Evolutionary conservation across 1,284 basidiomycete species (phyloP).

Genomic region (Tylopilus sp.): DNA sequence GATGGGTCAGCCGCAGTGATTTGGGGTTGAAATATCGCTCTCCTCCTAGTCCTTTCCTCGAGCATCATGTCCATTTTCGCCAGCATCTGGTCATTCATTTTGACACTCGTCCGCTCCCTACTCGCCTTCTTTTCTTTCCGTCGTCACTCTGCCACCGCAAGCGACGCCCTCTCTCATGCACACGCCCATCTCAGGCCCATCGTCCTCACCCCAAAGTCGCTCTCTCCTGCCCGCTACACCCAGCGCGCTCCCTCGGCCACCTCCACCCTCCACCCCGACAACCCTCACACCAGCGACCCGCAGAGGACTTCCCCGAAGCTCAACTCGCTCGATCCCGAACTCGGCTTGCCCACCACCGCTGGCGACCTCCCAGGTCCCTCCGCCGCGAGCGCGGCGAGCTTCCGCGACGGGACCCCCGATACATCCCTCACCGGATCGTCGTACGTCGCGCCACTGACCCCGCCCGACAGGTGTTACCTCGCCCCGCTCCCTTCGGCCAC

Average conservation of each 20-base stretch:
- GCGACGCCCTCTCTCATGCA: slow-evolving; percentile 14
- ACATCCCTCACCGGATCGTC: slow-evolving; percentile 7
- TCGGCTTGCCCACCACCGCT: slow-evolving; percentile 12
- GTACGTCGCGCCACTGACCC: slow-evolving; percentile 24
- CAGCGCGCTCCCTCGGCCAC: slow-evolving; percentile 13
- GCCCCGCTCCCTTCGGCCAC: slow-evolving; percentile 13
- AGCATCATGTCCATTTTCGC: slow-evolving; percentile 10
- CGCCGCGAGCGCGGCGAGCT: background rate
- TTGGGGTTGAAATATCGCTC: slow-evolving; percentile 19
- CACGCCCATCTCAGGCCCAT: slow-evolving; percentile 24
- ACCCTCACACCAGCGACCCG: background rate
- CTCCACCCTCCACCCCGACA: slow-evolving; percentile 13
- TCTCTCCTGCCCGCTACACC: background rate
- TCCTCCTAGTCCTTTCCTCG: background rate
- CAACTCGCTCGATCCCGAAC: slow-evolving; percentile 13
- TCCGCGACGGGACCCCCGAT: slow-evolving; percentile 10
- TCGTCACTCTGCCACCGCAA: slow-evolving; percentile 11
- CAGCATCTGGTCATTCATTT: slow-evolving; percentile 26
- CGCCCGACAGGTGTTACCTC: slow-evolving; percentile 28
- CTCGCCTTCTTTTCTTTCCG: slow-evolving; percentile 19
- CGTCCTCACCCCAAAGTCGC: slow-evolving; percentile 19
- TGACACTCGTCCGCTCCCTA: slow-evolving; percentile 32
- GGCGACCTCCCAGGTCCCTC: background rate
- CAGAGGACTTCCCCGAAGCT: slow-evolving; percentile 26
- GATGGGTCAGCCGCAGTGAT: slow-evolving; percentile 18